Evolutionary conservation across 371 early-diverging fungal species (phyloP).

Genomic region (Lichtheimia ornata): DNA sequence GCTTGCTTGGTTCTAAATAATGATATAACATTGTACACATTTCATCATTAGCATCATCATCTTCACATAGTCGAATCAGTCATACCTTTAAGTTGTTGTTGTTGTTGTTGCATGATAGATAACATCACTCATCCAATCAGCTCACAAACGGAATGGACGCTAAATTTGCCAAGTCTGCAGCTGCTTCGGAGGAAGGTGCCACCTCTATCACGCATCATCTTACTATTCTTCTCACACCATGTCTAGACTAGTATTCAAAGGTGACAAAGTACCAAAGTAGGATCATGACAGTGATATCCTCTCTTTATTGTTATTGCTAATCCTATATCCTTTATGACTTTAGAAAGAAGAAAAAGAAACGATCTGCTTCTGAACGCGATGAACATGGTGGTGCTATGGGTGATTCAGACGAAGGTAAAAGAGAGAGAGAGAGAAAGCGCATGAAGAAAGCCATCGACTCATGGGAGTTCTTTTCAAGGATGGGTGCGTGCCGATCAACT

Average conservation of each 20-base stretch:
- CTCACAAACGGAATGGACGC: no score
- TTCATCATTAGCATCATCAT: no score
- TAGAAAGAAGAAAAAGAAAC: constrained; percentile 68
- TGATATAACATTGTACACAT: no score
- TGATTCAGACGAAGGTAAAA: constrained; percentile 41
- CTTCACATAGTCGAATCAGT: no score
- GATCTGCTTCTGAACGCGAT: constrained; percentile 32
- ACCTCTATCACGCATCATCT: no score
- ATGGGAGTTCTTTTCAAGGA: constrained; percentile 30
- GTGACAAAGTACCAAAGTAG: constrained; percentile 55
- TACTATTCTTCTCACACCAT: not conserved
- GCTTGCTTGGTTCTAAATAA: no score
- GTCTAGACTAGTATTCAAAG: constrained; percentile 58
- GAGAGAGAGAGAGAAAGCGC: not conserved
- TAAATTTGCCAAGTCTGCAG: no score
- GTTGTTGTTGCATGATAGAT: no score
- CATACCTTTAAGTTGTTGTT: no score
- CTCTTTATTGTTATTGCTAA: not conserved
- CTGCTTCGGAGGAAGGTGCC: no score
- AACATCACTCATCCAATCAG: no score
- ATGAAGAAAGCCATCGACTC: not conserved
- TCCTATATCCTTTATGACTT: not conserved
- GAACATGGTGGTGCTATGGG: constrained; percentile 26
- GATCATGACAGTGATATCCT: not conserved
- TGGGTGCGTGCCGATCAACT: constrained; percentile 68